phyloP scores from a whole-genome alignment of 192 early-diverging fungal genomes.

The Lunasporangiospora selenospora region DNA sequence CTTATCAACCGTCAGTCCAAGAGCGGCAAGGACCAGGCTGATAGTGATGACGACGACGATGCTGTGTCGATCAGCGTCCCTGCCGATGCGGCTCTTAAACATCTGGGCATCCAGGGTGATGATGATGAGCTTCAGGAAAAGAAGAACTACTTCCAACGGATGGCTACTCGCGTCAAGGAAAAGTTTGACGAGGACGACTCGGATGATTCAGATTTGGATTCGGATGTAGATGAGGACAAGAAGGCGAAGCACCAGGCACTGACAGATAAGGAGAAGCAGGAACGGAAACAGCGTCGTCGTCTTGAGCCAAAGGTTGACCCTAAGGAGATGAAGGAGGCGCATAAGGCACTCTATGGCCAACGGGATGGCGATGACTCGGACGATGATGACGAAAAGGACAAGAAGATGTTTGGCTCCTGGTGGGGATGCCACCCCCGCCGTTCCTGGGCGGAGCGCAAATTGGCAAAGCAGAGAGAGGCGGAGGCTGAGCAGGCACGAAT shows the following conservation, averaged over 20 bases:
- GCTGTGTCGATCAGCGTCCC: slow-evolving; percentile 35
- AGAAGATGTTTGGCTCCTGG: slow-evolving; percentile 43
- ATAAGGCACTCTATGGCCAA: slow-evolving; percentile 23
- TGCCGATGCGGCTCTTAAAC: slow-evolving; percentile 33
- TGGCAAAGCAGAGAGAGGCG: slow-evolving; percentile 40
- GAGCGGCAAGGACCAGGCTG: neutral
- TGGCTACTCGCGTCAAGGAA: slow-evolving; percentile 36
- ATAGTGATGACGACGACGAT: slow-evolving; percentile 13
- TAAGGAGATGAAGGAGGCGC: slow-evolving; percentile 45
- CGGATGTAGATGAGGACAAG: slow-evolving; percentile 17
- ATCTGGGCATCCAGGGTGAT: slow-evolving; percentile 29
- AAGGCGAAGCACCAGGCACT: neutral
- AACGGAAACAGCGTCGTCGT: slow-evolving; percentile 17
- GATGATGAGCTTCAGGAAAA: slow-evolving; percentile 21
- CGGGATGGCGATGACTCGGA: neutral
- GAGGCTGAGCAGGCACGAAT: slow-evolving; percentile 25
- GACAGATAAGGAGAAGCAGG: slow-evolving; percentile 29
- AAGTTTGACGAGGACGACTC: slow-evolving; percentile 48
- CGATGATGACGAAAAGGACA: slow-evolving; percentile 24
- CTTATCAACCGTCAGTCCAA: slow-evolving; percentile 14
- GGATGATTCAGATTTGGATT: slow-evolving; percentile 28
- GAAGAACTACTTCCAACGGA: slow-evolving; percentile 38
- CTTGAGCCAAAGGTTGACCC: slow-evolving; percentile 43
- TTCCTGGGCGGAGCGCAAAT: slow-evolving; percentile 34
- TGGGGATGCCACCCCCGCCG: slow-evolving; percentile 47